Evolutionary conservation across 345 rosid genomes (phyloP), one percentile per base, ranked within the genome.

Genomic region (Murraya paniculata): DNA sequence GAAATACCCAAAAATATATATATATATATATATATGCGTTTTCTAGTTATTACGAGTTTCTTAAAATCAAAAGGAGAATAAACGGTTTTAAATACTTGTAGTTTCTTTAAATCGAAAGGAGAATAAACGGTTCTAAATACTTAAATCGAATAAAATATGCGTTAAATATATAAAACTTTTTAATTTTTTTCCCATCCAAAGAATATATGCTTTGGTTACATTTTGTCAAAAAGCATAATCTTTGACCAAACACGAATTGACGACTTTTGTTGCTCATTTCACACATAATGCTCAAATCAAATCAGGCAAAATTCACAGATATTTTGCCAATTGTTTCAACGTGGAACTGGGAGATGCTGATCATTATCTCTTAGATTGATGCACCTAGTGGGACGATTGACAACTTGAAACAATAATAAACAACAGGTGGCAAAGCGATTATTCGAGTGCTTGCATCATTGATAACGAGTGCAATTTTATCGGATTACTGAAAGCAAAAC

Each of bases 171-270:
- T 16, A 41, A 10, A 41, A 11, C 50, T 41, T 11, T 16, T 39
- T 39, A 38, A 8, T 11, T 0, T 41, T 10, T 41, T 10, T 39
- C 3, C 10, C 2, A 18, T 25, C 75, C 70, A 11, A 30, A 25
- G 85, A 81, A 79, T 3, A 73, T 76, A 71, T 83, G 64, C 84
- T 69, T 68, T 70, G 22, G 24, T 16, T 25, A 9, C 30, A 9
- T 24, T 39, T 9, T 67, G 48, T 74, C 77, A 61, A 19, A 27
- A 55, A 7, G 22, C 16, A 31, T 14, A 25, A 7, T 11, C 19
- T 56, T 77, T 62, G 61, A 80, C 36, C 50, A 39, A 28, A 45
- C 24, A 55, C 57, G 24, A 21, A n/a, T 72, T 55, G 64, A 72
- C 64, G 22, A 57, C n/a, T 14, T 14, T 72, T 31, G 48, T 14